A percentile compares a stretch with the other conserved stretches of the same genome.
These are phyloP conservation scores for Dryadomyces quercus-mongolicae DNA, from an alignment of 2,329 filamentous ascomycete genomes.

Conservation along the genomic window DNA sequence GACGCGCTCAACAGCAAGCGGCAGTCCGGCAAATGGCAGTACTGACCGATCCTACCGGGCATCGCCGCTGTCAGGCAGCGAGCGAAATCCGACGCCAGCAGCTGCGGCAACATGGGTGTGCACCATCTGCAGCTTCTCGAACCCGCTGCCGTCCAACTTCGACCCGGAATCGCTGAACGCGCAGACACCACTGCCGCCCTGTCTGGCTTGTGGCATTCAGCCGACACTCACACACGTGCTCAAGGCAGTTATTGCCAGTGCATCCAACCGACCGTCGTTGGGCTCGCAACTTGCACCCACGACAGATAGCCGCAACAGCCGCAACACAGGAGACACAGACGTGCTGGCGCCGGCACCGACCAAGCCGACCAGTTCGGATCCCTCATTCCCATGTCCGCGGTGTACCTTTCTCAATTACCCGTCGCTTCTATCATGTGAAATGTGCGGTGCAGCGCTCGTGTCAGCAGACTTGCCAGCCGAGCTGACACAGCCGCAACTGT, in stretches of 20 bases:
- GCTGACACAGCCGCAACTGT: slow-evolving; percentile 24
- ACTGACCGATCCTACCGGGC: slow-evolving; percentile 23
- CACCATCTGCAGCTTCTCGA: slow-evolving; percentile 90
- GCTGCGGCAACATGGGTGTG: slow-evolving; percentile 82
- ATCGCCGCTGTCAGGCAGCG: not conserved
- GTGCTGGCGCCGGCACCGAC: slow-evolving; percentile 1
- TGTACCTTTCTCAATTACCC: slow-evolving; percentile 94
- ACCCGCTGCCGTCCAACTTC: slow-evolving; percentile 86
- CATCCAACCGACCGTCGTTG: slow-evolving; percentile 38
- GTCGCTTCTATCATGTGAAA: slow-evolving; percentile 74
- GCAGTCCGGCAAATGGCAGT: slow-evolving; percentile 32
- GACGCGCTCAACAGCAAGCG: slow-evolving; percentile 35
- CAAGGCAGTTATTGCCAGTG: slow-evolving; percentile 74
- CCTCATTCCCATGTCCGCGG: slow-evolving; percentile 58
- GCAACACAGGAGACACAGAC: slow-evolving; percentile 2
- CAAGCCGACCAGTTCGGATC: slow-evolving; percentile 14
- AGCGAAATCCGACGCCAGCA: slow-evolving; percentile 25
- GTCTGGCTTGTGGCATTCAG: slow-evolving; percentile 87
- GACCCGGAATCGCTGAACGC: slow-evolving; percentile 71
- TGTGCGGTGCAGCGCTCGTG: slow-evolving; percentile 69
- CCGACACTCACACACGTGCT: slow-evolving; percentile 71
- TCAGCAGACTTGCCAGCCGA: slow-evolving; percentile 34
- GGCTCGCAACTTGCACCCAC: not conserved
- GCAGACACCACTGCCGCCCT: slow-evolving; percentile 72
- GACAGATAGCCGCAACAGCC: not conserved